Conservation (phyloP, 2,329 filamentous ascomycete genomes). For the Neodidymelliopsis sp. region DNA sequence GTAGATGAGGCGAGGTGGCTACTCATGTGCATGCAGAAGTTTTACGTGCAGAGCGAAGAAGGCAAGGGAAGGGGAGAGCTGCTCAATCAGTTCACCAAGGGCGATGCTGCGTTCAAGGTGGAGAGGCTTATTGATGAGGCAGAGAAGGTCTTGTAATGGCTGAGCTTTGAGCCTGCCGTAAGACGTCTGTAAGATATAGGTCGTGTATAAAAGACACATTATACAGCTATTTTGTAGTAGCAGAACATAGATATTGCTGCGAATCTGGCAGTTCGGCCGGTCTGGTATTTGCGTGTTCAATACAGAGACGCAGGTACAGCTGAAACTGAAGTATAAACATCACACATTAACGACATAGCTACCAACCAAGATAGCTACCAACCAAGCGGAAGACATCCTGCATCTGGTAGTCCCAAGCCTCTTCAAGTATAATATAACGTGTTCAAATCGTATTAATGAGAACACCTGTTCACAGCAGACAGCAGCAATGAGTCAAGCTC, state of each 20-base stretch:
- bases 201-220: neutral
- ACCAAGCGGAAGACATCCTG: too few relatives aligned
- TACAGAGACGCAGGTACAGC: too few relatives aligned
- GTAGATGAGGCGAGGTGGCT: slow-evolving; percentile 88
- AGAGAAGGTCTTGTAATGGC: slow-evolving; percentile 68
- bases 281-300: too few relatives aligned
- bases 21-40: slow-evolving; percentile 91
- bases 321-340: too few relatives aligned
- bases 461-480: neutral
- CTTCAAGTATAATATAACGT: neutral
- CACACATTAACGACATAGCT: too few relatives aligned
- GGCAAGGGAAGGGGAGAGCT: slow-evolving; percentile 62
- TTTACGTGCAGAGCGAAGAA: slow-evolving; percentile 73
- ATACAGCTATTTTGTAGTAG: too few relatives aligned
- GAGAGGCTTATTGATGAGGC: slow-evolving; percentile 88
- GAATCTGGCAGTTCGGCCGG: too few relatives aligned
- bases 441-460: neutral
- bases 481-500: neutral
- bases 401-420: neutral
- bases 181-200: slow-evolving; percentile 3
- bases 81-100: slow-evolving; percentile 81
- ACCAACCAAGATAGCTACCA: too few relatives aligned
- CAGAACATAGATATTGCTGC: too few relatives aligned
- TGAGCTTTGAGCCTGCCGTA: neutral
- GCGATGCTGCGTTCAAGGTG: slow-evolving; percentile 80